Evolutionary conservation across 805 yeast species (phyloP).

Genomic region (Maudiozyma pseudohumilis): DNA sequence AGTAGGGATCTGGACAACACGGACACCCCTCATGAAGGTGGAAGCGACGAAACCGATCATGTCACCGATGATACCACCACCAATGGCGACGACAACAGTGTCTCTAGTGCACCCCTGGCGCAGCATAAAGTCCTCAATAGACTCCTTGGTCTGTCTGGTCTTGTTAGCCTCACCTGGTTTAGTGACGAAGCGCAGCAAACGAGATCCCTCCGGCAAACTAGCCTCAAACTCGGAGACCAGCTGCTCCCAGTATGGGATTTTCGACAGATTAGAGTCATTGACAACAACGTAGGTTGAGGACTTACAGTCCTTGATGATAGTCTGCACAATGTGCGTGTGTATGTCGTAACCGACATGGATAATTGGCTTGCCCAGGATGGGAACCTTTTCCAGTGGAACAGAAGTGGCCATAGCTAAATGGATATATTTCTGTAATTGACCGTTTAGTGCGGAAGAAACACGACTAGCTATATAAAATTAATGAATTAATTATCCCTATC

Average conservation of each 20-base stretch:
- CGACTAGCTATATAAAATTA: too few relatives aligned
- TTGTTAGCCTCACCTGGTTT: conserved; percentile 93
- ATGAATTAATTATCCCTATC: too few relatives aligned
- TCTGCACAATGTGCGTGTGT: conserved; percentile 60
- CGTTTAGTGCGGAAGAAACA: too few relatives aligned
- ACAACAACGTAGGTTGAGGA: conserved; percentile 90
- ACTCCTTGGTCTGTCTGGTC: conserved; percentile 80
- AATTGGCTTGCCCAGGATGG: conserved; percentile 70
- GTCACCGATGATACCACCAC: conserved; percentile 98
- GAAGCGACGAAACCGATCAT: conserved; percentile 99
- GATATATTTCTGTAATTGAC: too few relatives aligned
- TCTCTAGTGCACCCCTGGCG: conserved; percentile 87
- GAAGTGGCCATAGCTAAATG: conserved; percentile 1
- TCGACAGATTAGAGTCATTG: conserved; percentile 72
- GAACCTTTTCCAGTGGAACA: conserved; percentile 39
- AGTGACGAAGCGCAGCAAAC: conserved; percentile 65
- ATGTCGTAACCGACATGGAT: conserved; percentile 88
- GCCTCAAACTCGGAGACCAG: conserved; percentile 36
- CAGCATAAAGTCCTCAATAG: conserved; percentile 82
- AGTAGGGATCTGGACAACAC: conserved; percentile 93
- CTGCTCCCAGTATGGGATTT: conserved; percentile 49
- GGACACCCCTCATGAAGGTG: conserved; percentile 96
- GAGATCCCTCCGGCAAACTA: conserved; percentile 40
- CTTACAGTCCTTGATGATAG: conserved; percentile 48
- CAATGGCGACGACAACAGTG: conserved; percentile 86